A percentile compares a stretch with the other conserved stretches of the same genome.
phyloP scores from a whole-genome alignment of 2,329 filamentous ascomycete species.

The Cladosporium sp. region DNA sequence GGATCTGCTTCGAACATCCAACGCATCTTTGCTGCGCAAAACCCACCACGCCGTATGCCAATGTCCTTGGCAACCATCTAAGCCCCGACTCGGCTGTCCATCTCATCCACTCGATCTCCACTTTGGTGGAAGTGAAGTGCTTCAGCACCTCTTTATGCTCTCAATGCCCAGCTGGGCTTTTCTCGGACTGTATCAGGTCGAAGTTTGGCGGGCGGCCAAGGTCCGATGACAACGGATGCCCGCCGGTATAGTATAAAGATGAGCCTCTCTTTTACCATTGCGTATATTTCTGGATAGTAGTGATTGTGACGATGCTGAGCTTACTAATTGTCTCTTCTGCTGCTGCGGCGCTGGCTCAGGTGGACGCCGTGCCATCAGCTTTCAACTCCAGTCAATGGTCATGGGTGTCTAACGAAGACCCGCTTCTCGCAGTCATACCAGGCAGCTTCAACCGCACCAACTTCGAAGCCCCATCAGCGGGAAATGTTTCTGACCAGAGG shows the following conservation, averaged over 20 bases:
- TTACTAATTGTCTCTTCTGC: not conserved
- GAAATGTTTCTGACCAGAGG: constrained; percentile 10
- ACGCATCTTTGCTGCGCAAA: not conserved
- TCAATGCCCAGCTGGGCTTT: not conserved
- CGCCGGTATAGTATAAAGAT: not conserved
- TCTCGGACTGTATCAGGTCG: not conserved
- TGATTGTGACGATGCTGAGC: not conserved
- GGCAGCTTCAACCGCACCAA: constrained; percentile 17
- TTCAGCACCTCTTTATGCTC: not conserved
- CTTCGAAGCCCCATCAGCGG: constrained; percentile 14
- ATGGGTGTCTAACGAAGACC: constrained; percentile 14
- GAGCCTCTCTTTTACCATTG: not conserved
- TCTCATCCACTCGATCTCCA: not conserved
- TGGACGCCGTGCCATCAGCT: not conserved
- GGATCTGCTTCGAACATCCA: not conserved
- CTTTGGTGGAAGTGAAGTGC: not conserved
- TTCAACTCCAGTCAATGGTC: constrained; percentile 8
- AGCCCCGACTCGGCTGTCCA: not conserved
- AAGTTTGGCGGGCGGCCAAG: constrained; percentile 3
- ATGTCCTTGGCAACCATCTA: not conserved
- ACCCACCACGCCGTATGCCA: not conserved
- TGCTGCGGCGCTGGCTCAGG: not conserved
- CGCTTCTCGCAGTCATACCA: constrained; percentile 12
- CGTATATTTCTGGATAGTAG: not conserved
- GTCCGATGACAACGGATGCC: not conserved